Base-by-base conservation (phyloP, 306 rosid species). In the Lathyrus tuberosus region DNA sequence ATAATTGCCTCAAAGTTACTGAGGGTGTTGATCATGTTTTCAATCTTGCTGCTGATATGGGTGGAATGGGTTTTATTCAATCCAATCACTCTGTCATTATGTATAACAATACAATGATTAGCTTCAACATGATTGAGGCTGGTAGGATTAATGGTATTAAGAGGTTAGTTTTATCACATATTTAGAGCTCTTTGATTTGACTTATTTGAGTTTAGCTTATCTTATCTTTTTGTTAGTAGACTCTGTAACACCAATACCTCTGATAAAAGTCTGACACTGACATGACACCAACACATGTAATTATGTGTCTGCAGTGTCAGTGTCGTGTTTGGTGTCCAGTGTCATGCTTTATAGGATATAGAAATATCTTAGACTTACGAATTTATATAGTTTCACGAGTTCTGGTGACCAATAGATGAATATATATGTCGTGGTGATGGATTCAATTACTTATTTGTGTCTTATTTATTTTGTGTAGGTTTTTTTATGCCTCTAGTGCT, bases 1-100 rank as follows among this genome's bases (percentile, higher is more conserved):
- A 94, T 53, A 94, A 91, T 76, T 94, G 99, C 84, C 84, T 94
- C 77, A 83, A 71, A 81, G 97, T 91, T 37, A 91, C 97, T 15
- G 57, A 87, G 63, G 86, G 78, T 35, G 99, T 91, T 28, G 95
- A 86, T 62, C 99, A 94, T 73, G 96, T 94, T 78, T 94, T 94
- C 81, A 94, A 94, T 76, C 95, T 94, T 63, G 99, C 99, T 76
- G 99, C 99, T 74, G 99, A 94, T 72, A 94, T 94, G 99, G 99
- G 99, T 63, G 99, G 99, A 5, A 94, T 94, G 99, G 99, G 99
- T 33, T 94, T 94, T 77, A 94, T 94, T 77, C 99, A 94, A 77
- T 94, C 99, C 73, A 94, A 94, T 59, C 99, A 94, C 83, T 94
- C 99, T 8, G 99, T 94, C 70, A 94, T 94, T 47, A 84, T 94